phyloP scores from a whole-genome alignment of 1,139 yeast genomes.

The Candida frijolesensis region DNA sequence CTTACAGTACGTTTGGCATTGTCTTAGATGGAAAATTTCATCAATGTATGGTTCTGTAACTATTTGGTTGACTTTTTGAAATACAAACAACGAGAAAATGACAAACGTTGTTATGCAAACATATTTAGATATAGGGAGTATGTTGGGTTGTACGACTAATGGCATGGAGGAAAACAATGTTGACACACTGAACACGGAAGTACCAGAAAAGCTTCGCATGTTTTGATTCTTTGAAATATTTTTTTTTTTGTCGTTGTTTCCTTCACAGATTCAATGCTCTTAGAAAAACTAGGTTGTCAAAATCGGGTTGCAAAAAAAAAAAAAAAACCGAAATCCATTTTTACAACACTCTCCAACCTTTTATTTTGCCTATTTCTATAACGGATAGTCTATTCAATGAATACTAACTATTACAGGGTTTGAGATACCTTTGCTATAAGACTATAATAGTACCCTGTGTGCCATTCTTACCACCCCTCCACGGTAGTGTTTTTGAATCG shows the following conservation, averaged over 20 bases:
- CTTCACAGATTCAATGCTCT: no score
- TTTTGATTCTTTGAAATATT: not conserved
- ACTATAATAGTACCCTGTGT: not conserved
- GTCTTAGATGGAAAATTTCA: constrained; percentile 84
- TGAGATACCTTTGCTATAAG: not conserved
- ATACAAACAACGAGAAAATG: constrained; percentile 19
- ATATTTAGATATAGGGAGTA: constrained; percentile 6
- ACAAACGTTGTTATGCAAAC: constrained; percentile 16
- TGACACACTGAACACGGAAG: not conserved
- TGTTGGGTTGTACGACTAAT: constrained; percentile 13
- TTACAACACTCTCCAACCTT: constrained; percentile 1
- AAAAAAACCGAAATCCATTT: not conserved
- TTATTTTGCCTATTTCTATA: not conserved
- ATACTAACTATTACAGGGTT: not conserved
- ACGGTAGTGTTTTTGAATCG: not conserved
- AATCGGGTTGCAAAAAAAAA: constrained; percentile 3
- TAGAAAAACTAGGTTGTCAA: not conserved
- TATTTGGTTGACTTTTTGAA: constrained; percentile 19
- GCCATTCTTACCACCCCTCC: not conserved
- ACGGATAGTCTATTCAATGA: not conserved
- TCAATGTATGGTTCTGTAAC: constrained; percentile 59
- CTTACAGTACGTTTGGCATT: constrained; percentile 66
- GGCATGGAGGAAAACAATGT: constrained; percentile 13
- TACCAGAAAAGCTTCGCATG: not conserved
- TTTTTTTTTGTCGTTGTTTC: not conserved